A percentile compares a stretch with the other conserved stretches of the same genome.
These are phyloP conservation scores for Vitis rotundifolia DNA, from an alignment of 164 flowering plant species.

Conservation along the genomic window DNA sequence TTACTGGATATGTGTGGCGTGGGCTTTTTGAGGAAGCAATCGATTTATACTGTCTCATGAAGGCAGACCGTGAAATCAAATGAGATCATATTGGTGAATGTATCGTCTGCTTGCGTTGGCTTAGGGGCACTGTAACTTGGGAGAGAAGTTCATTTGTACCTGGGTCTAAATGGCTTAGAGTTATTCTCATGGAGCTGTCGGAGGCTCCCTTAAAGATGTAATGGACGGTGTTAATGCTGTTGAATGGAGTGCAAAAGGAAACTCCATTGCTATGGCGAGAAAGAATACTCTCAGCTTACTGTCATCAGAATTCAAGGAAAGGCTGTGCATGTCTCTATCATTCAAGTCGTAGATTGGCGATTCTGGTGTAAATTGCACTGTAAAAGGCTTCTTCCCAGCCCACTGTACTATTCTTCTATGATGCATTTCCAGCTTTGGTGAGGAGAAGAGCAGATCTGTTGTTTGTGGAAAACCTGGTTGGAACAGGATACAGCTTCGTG, in stretches of 20 bases:
- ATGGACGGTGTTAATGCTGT: constrained; percentile 88
- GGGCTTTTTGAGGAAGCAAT: too few species aligned
- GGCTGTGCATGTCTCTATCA: constrained; percentile 38
- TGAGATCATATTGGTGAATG: too few species aligned
- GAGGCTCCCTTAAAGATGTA: constrained; percentile 36
- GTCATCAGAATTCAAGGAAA: constrained; percentile 66
- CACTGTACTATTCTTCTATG: constrained; percentile 52
- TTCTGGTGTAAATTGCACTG: constrained; percentile 27
- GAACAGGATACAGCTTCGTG: constrained; percentile 88
- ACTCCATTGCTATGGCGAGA: constrained; percentile 66
- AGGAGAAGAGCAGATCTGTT: constrained; percentile 42
- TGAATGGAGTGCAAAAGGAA: constrained; percentile 71
- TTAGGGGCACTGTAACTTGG: too few species aligned
- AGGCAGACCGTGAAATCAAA: too few species aligned
- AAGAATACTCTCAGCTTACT: constrained; percentile 51
- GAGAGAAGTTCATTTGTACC: too few species aligned
- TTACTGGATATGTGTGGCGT: too few species aligned
- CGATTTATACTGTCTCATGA: too few species aligned
- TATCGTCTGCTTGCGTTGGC: too few species aligned
- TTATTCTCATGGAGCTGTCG: constrained; percentile 50
- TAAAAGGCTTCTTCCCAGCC: constrained; percentile 60
- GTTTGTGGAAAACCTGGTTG: constrained; percentile 80
- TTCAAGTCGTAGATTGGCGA: constrained; percentile 47
- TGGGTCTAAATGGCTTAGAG: too few species aligned
- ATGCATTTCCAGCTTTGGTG: constrained; percentile 47